Base-by-base conservation (phyloP, 495 filamentous ascomycete species). In the Arthonia radiata region DNA sequence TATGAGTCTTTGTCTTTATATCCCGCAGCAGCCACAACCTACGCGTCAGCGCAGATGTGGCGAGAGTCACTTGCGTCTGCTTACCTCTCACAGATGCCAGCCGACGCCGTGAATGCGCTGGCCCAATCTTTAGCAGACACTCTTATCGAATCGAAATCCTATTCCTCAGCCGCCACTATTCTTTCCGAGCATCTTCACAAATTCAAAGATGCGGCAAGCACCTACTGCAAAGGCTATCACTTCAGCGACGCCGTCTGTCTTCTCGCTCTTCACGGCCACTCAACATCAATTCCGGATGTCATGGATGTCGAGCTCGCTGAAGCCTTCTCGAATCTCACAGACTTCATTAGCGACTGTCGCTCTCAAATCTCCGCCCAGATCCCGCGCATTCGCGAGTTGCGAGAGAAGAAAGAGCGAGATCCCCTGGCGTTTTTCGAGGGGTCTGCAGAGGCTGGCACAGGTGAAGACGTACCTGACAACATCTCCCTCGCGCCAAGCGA, bases 301-400 rank as follows among this genome's bases (percentile, higher is more conserved):
- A 52, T 82, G 17, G 82, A 97, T 48, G 40, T 59, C 0, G 76
- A 74, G 2, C 61, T 97, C 7, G 61, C 62, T 3, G 82, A 93
- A 28, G 64, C 66, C 4, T 64, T 79, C 34, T 72, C 70, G 7
- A 55, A 58, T 19, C 74, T 67, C 43, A 90, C 78, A 2, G 86
- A 94, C 41, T 62, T 93, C 13, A 59, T 97, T 13, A 75, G 82
- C 2, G 86, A 97, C 40, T 93, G 82, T 59, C 77, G 73, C 46
- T 56, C 50, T 4, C 86, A 97, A 38, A 56, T 93, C 4, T 52
- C 51, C 14, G 71, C 79, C 2, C 86, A 97, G 42, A 64, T 91
- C 0, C 77, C 79, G 0, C 68, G 86, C 8, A 64, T 97, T 27
- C 49, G 51, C 10, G 86, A 93, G 38, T 59, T 97, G 13, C 65